Conservation (phyloP, 352 stramenopile genomes). For the Phytophthora agathidicida region DNA sequence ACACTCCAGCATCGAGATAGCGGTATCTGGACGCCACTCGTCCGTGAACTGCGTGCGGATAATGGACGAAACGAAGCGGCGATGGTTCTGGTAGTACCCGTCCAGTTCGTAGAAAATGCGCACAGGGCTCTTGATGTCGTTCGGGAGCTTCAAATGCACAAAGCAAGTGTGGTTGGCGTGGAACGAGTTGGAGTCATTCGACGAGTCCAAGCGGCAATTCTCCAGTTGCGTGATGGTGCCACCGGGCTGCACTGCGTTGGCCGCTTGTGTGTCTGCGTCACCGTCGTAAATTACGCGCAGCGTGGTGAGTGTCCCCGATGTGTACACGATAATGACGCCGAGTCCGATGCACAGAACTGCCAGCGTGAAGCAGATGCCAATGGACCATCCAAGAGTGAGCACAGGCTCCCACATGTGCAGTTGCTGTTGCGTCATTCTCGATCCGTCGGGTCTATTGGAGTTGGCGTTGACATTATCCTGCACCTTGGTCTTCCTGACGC, state of each 20-base stretch:
- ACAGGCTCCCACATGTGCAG: constrained; percentile 78
- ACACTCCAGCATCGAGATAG: constrained; percentile 44
- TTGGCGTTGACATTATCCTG: constrained; percentile 13
- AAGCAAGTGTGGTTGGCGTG: constrained; percentile 78
- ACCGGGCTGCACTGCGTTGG: constrained; percentile 30
- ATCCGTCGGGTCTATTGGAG: constrained; percentile 58
- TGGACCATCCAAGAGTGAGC: constrained; percentile 69
- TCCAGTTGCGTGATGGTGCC: constrained; percentile 40
- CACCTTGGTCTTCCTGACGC: constrained; percentile 24
- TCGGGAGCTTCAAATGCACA: constrained; percentile 58
- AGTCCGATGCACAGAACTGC: constrained; percentile 48
- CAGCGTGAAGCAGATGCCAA: constrained; percentile 57
- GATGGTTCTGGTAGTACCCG: constrained; percentile 75
- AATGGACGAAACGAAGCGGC: constrained; percentile 76
- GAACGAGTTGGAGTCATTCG: constrained; percentile 62
- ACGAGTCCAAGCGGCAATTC: constrained; percentile 60
- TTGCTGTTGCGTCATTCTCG: constrained; percentile 69
- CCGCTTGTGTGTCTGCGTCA: constrained; percentile 12
- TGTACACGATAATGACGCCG: constrained; percentile 53
- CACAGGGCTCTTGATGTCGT: constrained; percentile 40
- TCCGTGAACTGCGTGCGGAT: constrained; percentile 68
- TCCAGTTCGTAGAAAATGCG: constrained; percentile 75
- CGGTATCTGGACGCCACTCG: constrained; percentile 48
- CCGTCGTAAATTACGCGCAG: constrained; percentile 73
- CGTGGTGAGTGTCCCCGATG: constrained; percentile 54